phyloP scores from a whole-genome alignment of 169 alveolate genomes.

The Plasmodium vinckei region DNA sequence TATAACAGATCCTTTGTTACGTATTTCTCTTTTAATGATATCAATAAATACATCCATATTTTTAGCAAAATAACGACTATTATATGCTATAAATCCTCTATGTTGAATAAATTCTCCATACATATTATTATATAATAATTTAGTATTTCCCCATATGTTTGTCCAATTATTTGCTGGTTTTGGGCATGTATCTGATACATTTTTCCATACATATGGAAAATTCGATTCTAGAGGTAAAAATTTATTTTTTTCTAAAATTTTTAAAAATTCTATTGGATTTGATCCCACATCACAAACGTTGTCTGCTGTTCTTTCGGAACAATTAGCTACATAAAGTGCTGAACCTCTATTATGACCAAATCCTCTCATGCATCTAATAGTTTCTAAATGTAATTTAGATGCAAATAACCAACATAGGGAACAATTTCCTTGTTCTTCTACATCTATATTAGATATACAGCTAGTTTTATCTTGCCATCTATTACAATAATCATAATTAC shows the following conservation, averaged over 20 bases:
- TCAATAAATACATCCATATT: conserved; percentile 60
- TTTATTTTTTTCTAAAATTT: conserved; percentile 22
- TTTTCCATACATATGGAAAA: conserved; percentile 26
- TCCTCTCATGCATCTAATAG: conserved; percentile 70
- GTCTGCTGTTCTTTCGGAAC: conserved; percentile 5
- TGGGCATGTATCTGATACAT: conserved; percentile 34
- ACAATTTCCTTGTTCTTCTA: conserved; percentile 64
- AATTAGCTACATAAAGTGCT: conserved; percentile 61
- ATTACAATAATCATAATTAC: conserved; percentile 41
- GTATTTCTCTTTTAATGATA: conserved; percentile 63
- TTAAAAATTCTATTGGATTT: conserved; percentile 39
- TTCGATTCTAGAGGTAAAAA: conserved; percentile 62
- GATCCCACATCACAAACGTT: conserved; percentile 24
- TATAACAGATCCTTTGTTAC: conserved; percentile 78
- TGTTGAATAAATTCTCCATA: neutral
- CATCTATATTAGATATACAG: conserved; percentile 38
- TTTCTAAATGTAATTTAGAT: conserved; percentile 69
- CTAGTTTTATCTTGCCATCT: conserved; percentile 48
- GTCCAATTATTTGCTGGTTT: conserved; percentile 1
- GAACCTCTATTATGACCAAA: conserved; percentile 61
- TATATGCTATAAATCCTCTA: conserved; percentile 17
- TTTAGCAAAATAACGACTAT: neutral
- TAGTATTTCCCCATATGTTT: conserved; percentile 29
- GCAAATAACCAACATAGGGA: conserved; percentile 77
- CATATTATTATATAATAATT: conserved; percentile 9